Base-by-base conservation (phyloP, 1,284 basidiomycete species). In the Boletellus dicymbophilus region DNA sequence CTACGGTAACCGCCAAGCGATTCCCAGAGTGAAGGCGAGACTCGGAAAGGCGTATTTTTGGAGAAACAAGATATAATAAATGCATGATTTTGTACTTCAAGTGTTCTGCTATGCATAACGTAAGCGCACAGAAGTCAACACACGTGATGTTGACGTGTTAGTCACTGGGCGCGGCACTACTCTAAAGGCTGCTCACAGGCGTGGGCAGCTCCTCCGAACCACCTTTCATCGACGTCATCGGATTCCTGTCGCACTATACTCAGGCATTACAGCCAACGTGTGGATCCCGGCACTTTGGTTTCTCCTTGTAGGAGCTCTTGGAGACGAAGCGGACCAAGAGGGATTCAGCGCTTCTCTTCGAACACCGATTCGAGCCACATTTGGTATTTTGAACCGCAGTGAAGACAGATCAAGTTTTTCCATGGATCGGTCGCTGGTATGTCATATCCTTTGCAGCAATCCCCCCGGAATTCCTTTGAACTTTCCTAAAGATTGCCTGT, bases 351-450 rank as follows among this genome's bases (percentile, higher is more conserved):
- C 25, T 49, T 44, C 43, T 26, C 33, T 45, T 41, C 57, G 30
- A 61, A 48, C 42, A 26, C 12, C 10, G 15, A 27, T 45, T 40
- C 27, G 23, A 31, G 25, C 33, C 30, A 7, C 22, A 23, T 56
- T 37, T 33, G 38, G 27, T 31, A 42, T 49, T 30, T 25, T 39
- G 48, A 31, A 45, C n/a, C n/a, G n/a, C n/a, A n/a, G n/a, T n/a
- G n/a, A n/a, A n/a, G n/a, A n/a, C n/a, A n/a, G n/a, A n/a, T n/a
- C n/a, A n/a, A n/a, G n/a, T n/a, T n/a, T n/a, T n/a, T 38, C 58
- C 44, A 58, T 58, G 62, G 60, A 60, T 60, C 50, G 43, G 27
- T 42, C 15, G 6, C 36, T 26, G 28, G 49, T 47, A 45, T 22
- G 43, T 55, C 23, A 38, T 38, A 40, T 11, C 21, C n/a, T n/a